Evolutionary conservation across 345 rosid genomes (phyloP), one percentile per base, ranked within the genome.

Genomic region (Camelina neglecta): DNA sequence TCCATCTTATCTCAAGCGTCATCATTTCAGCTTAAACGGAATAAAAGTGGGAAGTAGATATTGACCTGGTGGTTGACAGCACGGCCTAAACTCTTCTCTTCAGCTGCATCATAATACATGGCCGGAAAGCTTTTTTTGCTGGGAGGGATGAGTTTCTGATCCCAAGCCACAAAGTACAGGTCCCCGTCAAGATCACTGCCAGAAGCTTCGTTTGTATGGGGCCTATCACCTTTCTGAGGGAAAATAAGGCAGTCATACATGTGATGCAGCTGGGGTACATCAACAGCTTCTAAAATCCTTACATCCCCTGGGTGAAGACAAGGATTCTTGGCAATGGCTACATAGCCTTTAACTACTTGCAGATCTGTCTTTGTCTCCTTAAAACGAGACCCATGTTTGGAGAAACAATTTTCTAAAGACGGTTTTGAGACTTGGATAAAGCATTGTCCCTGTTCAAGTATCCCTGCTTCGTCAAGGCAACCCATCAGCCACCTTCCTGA

Each of bases 141-240:
- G 2, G 91, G 96, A 39, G 96, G 97, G 78, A 94, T 86, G 42
- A 94, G 93, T 73, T 81, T 81, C 75, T 82, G 91, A 83, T 94
- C 97, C 98, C 98, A 94, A 2, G 98, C 81, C 62, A 89, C 97
- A 62, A 92, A 92, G 74, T 92, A 90, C 29, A 92, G 83, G 74
- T 94, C 98, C 45, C 98, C 98, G 44, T 94, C 98, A 39, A 94
- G 92, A 75, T 94, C 98, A 89, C 97, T 90, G 48, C 97, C 98
- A 47, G 98, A 94, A 77, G 97, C 97, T 84, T 89, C 98, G 65
- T 94, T 76, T 35, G 96, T 36, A 69, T 94, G 97, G 1, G 98
- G 97, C 60, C 97, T 84, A 7, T 88, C 95, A 39, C 97, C 96
- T 49, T 90, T 92, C 58, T 92, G 96, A 55, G 98, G 98, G 76